phyloP scores from a whole-genome alignment of 1,139 yeast species.

The Candida anutae region DNA sequence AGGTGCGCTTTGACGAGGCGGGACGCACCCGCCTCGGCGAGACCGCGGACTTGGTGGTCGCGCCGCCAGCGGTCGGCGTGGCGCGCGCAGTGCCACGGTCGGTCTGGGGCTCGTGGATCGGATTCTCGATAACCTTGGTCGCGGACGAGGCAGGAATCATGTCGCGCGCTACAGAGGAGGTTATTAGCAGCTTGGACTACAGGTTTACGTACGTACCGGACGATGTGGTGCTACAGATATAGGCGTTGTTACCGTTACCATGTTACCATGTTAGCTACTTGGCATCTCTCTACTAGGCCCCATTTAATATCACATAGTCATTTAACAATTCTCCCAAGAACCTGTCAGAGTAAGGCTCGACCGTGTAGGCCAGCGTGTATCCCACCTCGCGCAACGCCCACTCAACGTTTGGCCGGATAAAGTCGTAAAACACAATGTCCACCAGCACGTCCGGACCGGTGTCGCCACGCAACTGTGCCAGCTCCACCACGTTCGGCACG shows the following conservation, averaged over 20 bases:
- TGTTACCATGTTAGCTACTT: too few relatives aligned
- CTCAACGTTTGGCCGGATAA: slow-evolving; percentile 55
- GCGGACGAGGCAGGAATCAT: slow-evolving; percentile 38
- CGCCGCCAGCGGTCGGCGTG: slow-evolving; percentile 9
- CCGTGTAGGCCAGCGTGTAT: slow-evolving; percentile 8
- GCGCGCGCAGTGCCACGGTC: slow-evolving; percentile 22
- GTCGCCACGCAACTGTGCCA: slow-evolving; percentile 18
- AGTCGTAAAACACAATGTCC: slow-evolving; percentile 74
- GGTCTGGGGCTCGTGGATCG: slow-evolving; percentile 63
- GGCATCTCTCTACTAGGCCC: too few relatives aligned
- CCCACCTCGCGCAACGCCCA: slow-evolving; percentile 43
- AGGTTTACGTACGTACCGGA: slow-evolving; percentile 58
- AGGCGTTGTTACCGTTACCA: too few relatives aligned
- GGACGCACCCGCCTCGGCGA: slow-evolving; percentile 60
- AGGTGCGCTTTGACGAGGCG: slow-evolving; percentile 67
- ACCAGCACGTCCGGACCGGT: slow-evolving; percentile 23
- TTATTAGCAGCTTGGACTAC: slow-evolving; percentile 52
- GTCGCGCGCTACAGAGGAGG: slow-evolving; percentile 33
- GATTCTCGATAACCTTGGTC: slow-evolving; percentile 51
- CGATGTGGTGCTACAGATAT: slow-evolving; percentile 40
- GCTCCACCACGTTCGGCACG: slow-evolving; percentile 71
- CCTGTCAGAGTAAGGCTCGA: slow-evolving; percentile 21
- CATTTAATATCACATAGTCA: slow-evolving; percentile 23
- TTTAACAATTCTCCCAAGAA: slow-evolving; percentile 29
- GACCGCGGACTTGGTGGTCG: slow-evolving; percentile 37